Conservation (phyloP, 78 protist species). For the Dictyostelium brefeldianum region DNA sequence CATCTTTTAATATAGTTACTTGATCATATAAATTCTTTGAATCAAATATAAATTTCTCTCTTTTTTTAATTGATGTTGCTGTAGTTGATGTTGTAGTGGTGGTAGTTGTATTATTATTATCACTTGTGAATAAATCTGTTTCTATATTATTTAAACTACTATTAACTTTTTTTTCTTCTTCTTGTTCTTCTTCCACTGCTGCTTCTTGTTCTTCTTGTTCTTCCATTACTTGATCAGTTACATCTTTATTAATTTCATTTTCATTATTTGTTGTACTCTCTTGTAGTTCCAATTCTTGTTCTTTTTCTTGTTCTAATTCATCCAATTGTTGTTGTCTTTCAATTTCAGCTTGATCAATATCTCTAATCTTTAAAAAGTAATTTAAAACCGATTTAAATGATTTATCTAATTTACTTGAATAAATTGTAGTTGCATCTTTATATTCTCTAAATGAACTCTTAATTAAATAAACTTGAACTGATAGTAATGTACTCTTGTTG, state of each 20-base stretch:
- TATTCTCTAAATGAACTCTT: slow-evolving; percentile 24
- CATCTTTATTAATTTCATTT: neutral
- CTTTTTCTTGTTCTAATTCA: neutral
- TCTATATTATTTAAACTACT: neutral
- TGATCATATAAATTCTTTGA: slow-evolving; percentile 26
- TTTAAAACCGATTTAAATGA: slow-evolving; percentile 47
- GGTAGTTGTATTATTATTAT: neutral
- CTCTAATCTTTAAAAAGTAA: slow-evolving; percentile 31
- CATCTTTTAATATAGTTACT: neutral
- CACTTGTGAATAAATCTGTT: neutral
- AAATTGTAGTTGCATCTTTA: neutral
- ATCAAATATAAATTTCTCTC: slow-evolving; percentile 31
- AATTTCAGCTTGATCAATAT: neutral
- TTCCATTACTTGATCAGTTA: too few relatives aligned
- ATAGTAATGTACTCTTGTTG: neutral
- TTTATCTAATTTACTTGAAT: neutral
- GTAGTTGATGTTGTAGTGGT: neutral
- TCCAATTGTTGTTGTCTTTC: neutral
- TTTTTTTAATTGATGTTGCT: neutral
- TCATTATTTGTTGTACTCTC: neutral
- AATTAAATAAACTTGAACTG: slow-evolving; percentile 56
- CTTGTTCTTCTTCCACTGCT: neutral
- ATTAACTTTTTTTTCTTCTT: neutral
- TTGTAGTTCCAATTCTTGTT: neutral
- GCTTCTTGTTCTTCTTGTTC: neutral